Percentiles rank a stretch among this genome's conserved stretches.
Evolutionary conservation across 495 filamentous ascomycete genomes (phyloP).

Genomic region (Tuber magnatum): DNA sequence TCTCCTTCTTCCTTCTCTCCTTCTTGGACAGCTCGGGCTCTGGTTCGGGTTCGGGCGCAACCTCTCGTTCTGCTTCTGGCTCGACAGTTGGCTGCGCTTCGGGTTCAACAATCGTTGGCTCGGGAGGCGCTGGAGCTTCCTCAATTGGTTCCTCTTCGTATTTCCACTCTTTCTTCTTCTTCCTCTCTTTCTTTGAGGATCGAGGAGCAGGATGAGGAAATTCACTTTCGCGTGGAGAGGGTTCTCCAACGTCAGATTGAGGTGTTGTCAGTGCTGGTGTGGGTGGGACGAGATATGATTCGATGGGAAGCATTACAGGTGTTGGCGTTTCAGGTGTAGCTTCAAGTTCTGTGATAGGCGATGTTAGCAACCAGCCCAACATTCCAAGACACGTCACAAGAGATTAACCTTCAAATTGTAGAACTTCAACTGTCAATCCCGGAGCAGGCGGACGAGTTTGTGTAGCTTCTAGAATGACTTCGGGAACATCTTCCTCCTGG

Average conservation of each 20-base stretch:
- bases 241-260: conserved; percentile 11
- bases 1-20: conserved; percentile 27
- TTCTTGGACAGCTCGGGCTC: conserved; percentile 23
- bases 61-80: not conserved
- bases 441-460: not conserved
- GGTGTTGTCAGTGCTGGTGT: conserved; percentile 29
- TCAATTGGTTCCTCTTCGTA: conserved; percentile 29
- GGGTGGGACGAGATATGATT: conserved; percentile 34
- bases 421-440: not conserved
- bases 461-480: conserved; percentile 13
- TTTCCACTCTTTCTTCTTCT: conserved; percentile 27
- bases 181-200: conserved; percentile 28
- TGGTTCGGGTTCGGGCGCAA: not conserved
- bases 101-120: conserved; percentile 20
- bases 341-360: conserved; percentile 28
- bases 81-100: conserved; percentile 26
- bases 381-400: conserved; percentile 33
- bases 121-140: conserved; percentile 14
- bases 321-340: conserved; percentile 31
- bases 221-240: conserved; percentile 22
- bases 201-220: conserved; percentile 21
- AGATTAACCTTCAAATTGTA: conserved; percentile 25
- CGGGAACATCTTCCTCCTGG: conserved; percentile 21
- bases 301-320: conserved; percentile 34
- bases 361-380: conserved; percentile 19